A percentile compares a stretch with the other conserved stretches of the same genome.
Conservation (phyloP, 169 alveolate species). For the Plasmodium cynomolgi region DNA sequence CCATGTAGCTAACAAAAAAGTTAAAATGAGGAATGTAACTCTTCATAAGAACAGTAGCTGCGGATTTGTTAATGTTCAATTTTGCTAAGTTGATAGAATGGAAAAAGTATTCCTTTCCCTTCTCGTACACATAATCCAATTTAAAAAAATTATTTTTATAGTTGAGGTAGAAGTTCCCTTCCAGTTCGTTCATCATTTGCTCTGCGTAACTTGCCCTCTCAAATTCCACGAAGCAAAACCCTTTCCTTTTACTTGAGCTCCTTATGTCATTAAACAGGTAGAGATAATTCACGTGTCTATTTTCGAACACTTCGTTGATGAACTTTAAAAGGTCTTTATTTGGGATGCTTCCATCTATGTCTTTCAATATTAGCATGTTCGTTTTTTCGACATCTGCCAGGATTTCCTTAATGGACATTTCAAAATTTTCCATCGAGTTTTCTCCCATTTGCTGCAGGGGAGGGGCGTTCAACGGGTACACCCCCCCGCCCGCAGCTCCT, state of each 20-base stretch:
- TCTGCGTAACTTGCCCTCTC: conserved; percentile 9
- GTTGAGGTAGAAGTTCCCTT: conserved; percentile 53
- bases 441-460: neutral
- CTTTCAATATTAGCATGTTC: conserved; percentile 62
- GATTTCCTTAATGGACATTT: conserved; percentile 14
- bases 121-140: conserved; percentile 54
- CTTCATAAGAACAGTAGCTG: conserved; percentile 15
- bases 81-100: conserved; percentile 41
- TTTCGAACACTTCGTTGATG: conserved; percentile 47
- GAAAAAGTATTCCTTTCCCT: conserved; percentile 56
- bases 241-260: conserved; percentile 49
- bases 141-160: conserved; percentile 53
- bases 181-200: conserved; percentile 58
- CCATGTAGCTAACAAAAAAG: conserved; percentile 63
- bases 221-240: conserved; percentile 55
- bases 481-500: neutral
- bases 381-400: conserved; percentile 13
- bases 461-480: neutral
- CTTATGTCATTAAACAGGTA: conserved; percentile 64
- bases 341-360: conserved; percentile 56
- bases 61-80: conserved; percentile 27
- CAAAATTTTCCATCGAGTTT: conserved; percentile 10
- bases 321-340: conserved; percentile 41
- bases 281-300: conserved; percentile 29
- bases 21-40: conserved; percentile 56